Evolutionary conservation across 768 basidiomycete species (phyloP), one percentile per base, ranked within the genome.

Genomic region (Mycena floridula): DNA sequence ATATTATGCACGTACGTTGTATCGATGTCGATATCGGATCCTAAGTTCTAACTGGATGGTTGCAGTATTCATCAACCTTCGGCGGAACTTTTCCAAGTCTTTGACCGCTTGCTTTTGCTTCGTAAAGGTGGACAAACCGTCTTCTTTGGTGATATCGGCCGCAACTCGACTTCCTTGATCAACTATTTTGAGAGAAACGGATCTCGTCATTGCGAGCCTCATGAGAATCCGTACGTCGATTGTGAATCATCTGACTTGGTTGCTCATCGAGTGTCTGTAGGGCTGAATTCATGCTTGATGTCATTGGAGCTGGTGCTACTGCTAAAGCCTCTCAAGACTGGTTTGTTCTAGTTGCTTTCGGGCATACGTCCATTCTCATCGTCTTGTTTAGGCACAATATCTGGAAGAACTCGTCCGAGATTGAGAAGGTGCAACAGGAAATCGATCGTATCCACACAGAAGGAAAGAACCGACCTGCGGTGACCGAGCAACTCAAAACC

Each of bases 1-100:
- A 91, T 94, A 52, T 67, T 94, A n/a, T 93, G 90, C 81, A 94
- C 88, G 70, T 82, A 54, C 41, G 80, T 66, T 23, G 21, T n/a
- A 27, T 36, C 7, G 4, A 9, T 25, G 8, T 4, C 36, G 18
- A 32, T 4, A 20, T 15, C 18, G n/a, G n/a, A 24, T 41, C 39
- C 21, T n/a, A 12, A 18, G 8, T 28, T 21, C 18, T 9, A 1
- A 7, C 43, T 25, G 44, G 37, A 18, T 39, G 2, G 7, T 25
- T 11, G n/a, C 25, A 49, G 47, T 20, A 70, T 72, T 52, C 72
- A 70, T 46, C 73, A 87, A 69, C 90, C 90, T 27, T 90, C 89
- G 21, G 86, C 86, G 2, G 81, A 91, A 55, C 66, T 92, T 22
- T 94, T 92, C 69, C 78, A 87, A 54, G 77, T 76, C 28, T 93